Percentiles rank a stretch among this genome's conserved stretches.
These are phyloP conservation scores for Sporisorium graminicola DNA, from an alignment of 1,284 basidiomycete genomes.

Conservation along the genomic window DNA sequence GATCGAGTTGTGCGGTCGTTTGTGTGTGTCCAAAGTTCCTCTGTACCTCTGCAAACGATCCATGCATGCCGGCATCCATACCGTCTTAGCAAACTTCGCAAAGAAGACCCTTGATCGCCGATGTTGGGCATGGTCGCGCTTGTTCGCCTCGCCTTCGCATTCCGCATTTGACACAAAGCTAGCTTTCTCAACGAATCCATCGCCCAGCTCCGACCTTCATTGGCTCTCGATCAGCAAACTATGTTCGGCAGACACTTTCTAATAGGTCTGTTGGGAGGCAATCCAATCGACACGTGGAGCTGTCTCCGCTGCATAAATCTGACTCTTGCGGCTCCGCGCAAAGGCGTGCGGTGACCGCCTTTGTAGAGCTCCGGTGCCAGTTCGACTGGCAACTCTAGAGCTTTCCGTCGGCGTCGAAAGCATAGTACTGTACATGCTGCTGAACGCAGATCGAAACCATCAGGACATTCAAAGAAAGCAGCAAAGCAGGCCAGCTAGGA, in stretches of 20 bases:
- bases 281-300: not conserved
- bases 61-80: no score
- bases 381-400: not conserved
- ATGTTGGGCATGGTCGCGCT: no score
- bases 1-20: no score
- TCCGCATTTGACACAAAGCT: not conserved
- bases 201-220: no score
- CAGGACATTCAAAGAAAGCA: no score
- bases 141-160: no score
- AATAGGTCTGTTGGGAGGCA: not conserved
- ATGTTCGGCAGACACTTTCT: not conserved
- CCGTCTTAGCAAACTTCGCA: no score
- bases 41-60: no score
- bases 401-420: not conserved
- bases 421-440: not conserved
- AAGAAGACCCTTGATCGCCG: no score
- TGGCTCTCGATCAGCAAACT: not conserved
- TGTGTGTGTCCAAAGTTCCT: no score
- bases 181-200: no score
- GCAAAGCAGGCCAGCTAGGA: not conserved
- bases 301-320: not conserved
- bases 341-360: not conserved
- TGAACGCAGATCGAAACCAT: not conserved
- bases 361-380: not conserved
- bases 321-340: no score